Base-by-base conservation (phyloP, 2,329 filamentous ascomycete species). In the Exophiala xenobiotica region DNA sequence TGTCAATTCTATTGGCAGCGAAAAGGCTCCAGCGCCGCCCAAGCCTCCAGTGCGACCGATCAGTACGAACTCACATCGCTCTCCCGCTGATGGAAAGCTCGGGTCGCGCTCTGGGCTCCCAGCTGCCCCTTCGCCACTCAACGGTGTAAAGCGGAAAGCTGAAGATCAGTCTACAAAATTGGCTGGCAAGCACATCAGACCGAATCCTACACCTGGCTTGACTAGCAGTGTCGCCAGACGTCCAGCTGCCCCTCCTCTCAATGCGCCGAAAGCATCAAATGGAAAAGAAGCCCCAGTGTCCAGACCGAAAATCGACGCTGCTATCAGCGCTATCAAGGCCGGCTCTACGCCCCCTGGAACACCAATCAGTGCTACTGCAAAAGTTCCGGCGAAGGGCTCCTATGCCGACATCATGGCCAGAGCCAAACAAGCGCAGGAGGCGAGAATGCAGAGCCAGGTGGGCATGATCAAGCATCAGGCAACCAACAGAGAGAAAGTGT, bases 341-440 rank as follows among this genome's bases (percentile, higher is more conserved):
- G 38, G 31, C 20, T 39, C 54, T 20, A 51, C 40, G 26, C 45
- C 54, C 22, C 52, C 57, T 9, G 44, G 37, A 7, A 51, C 53
- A 18, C 35, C 52, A 19, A 54, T 54, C 11, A 49, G 38, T n/a
- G 11, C 51, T n/a, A 23, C 48, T 27, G n/a, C 50, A 3, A 58
- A 58, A 43, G 45, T 26, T 20, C 53, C 64, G 8, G 77, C 78
- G 4, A 79, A 79, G 60, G 78, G 79, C 22, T 80, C 78, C 1
- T 86, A 78, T 65, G 76, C 80, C 37, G 80, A 81, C 43, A 73
- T 84, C 37, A 74, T 85, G 59, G 82, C 82, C 38, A 79, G 83
- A 63, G 77, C 77, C 42, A 73, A 74, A 49, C 74, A 73, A 61
- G 68, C 76, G 26, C 67, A 71, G 42, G 51, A 54, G 44, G 35